These are phyloP conservation scores for Populus trichocarpa DNA, from an alignment of 441 rosid genomes.

Conservation along the genomic window DNA sequence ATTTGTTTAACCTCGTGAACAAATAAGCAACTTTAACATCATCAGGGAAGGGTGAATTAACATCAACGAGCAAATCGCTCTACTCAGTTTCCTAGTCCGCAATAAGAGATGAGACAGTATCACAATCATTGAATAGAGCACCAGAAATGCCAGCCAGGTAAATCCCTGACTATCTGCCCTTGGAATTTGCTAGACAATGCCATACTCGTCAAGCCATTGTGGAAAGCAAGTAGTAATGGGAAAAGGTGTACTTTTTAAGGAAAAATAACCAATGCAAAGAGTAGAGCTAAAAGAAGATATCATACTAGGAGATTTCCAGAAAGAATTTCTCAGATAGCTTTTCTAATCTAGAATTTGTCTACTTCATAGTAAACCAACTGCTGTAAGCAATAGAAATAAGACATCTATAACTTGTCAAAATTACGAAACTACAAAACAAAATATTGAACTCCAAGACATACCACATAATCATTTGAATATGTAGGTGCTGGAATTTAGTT, in stretches of 20 bases:
- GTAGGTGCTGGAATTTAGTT: not conserved
- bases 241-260: not conserved
- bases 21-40: constrained; percentile 3
- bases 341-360: not conserved
- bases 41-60: not conserved
- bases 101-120: not conserved
- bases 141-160: not conserved
- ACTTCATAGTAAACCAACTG: not conserved
- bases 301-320: not conserved
- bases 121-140: not conserved
- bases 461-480: not conserved
- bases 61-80: not conserved
- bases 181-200: not conserved
- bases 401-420: not conserved
- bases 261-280: not conserved
- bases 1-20: not conserved
- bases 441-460: not conserved
- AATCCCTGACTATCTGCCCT: not conserved
- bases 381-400: not conserved
- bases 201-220: not conserved
- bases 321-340: not conserved
- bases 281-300: not conserved
- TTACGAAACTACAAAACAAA: not conserved
- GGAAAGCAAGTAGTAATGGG: not conserved
- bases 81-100: not conserved